Evolutionary conservation across 169 alveolate genomes (phyloP).

Genomic region (Hepatocystis sp.): DNA sequence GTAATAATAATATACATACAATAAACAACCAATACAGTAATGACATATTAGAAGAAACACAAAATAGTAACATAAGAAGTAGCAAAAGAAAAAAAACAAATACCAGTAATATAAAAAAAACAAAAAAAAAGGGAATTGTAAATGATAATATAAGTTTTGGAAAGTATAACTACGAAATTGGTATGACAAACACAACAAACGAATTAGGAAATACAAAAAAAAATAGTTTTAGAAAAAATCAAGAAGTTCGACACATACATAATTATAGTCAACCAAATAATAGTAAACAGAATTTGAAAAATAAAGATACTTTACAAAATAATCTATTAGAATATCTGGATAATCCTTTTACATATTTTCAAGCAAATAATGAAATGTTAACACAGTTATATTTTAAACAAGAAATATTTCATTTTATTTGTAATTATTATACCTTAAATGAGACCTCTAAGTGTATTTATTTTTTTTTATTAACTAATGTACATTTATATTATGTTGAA

Average conservation of each 20-base stretch:
- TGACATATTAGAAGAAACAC: too few relatives aligned
- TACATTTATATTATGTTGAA: conserved; percentile 15
- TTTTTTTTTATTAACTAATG: conserved; percentile 37
- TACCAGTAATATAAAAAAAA: too few relatives aligned
- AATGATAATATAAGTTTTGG: background rate
- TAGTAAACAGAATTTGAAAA: background rate
- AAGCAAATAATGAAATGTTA: conserved; percentile 32
- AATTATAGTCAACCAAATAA: background rate
- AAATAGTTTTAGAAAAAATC: too few relatives aligned
- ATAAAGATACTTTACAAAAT: conserved; percentile 11
- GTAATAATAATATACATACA: too few relatives aligned
- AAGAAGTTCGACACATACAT: too few relatives aligned
- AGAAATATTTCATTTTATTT: conserved; percentile 50
- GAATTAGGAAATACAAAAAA: too few relatives aligned
- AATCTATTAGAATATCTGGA: conserved; percentile 26
- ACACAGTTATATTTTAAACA: conserved; percentile 26
- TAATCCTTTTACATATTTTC: conserved; percentile 55
- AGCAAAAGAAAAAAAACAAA: too few relatives aligned
- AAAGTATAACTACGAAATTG: too few relatives aligned
- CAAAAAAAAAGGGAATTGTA: background rate
- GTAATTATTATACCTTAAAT: conserved; percentile 25
- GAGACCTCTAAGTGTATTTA: conserved; percentile 25
- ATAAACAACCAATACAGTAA: too few relatives aligned
- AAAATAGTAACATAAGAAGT: too few relatives aligned
- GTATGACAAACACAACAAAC: too few relatives aligned